Percentiles rank a stretch among this genome's conserved stretches.
These are phyloP conservation scores for Suillus hirtellus DNA, from an alignment of 768 basidiomycete species.

Conservation along the genomic window DNA sequence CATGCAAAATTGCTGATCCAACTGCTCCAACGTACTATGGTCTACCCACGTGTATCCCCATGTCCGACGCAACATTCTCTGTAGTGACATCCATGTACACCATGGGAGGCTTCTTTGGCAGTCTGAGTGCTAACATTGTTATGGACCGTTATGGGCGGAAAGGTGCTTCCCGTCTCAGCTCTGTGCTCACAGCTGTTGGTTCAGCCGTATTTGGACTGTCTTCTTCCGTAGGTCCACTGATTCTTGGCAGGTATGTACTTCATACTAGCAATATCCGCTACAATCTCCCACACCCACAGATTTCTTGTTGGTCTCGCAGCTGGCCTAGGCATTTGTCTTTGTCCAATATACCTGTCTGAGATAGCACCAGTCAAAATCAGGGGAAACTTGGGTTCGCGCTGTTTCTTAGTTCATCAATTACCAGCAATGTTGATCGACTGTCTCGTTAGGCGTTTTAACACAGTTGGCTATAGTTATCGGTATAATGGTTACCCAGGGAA, in stretches of 20 bases:
- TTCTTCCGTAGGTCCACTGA: slow-evolving; percentile 52
- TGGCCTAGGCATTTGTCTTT: slow-evolving; percentile 75
- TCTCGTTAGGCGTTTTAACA: slow-evolving; percentile 64
- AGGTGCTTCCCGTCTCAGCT: slow-evolving; percentile 61
- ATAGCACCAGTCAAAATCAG: slow-evolving; percentile 77
- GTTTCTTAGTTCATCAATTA: background rate
- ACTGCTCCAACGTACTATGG: slow-evolving; percentile 29
- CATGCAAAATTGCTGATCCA: slow-evolving; percentile 50
- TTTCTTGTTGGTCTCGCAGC: slow-evolving; percentile 69
- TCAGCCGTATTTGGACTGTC: slow-evolving; percentile 68
- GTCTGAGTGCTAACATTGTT: slow-evolving; percentile 61
- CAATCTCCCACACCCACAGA: slow-evolving; percentile 33
- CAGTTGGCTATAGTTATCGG: slow-evolving; percentile 84
- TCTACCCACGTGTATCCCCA: slow-evolving; percentile 75
- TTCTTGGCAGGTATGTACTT: slow-evolving; percentile 62
- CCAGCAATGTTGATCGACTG: slow-evolving; percentile 1
- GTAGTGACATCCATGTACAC: slow-evolving; percentile 85
- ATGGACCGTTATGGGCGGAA: slow-evolving; percentile 76
- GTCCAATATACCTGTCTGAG: slow-evolving; percentile 83
- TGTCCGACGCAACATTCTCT: slow-evolving; percentile 78
- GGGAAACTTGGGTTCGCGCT: slow-evolving; percentile 63
- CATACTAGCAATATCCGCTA: background rate
- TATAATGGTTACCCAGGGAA: slow-evolving; percentile 80
- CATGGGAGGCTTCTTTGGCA: slow-evolving; percentile 82
- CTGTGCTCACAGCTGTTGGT: slow-evolving; percentile 57